Percentiles rank a stretch among this genome's conserved stretches.
These are phyloP conservation scores for Pyrenochaeta sp. DNA, from an alignment of 2,329 filamentous ascomycete species.

Conservation along the genomic window DNA sequence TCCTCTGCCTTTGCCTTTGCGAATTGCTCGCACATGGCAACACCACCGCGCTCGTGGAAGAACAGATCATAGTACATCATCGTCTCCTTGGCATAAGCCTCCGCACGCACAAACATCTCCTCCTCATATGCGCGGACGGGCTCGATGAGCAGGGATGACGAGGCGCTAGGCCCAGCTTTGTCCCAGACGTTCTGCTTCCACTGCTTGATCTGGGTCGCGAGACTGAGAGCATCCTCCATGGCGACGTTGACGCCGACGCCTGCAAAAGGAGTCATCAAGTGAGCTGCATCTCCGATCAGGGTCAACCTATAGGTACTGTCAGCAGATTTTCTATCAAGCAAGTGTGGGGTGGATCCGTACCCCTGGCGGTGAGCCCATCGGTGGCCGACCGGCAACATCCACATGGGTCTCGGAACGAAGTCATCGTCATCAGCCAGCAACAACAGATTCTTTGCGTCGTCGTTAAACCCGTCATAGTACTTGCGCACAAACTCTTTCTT, in stretches of 20 bases:
- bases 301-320: conserved; percentile 54
- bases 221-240: conserved; percentile 61
- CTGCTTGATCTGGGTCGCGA: conserved; percentile 43
- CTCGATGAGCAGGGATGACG: background rate
- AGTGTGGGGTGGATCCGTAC: conserved; percentile 10
- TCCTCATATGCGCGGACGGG: conserved; percentile 36
- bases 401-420: conserved; percentile 34
- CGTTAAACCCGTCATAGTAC: conserved; percentile 26
- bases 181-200: background rate
- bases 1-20: conserved; percentile 9
- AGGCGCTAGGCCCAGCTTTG: background rate
- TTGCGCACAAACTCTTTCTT: conserved; percentile 3
- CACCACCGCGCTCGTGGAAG: conserved; percentile 20
- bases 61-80: conserved; percentile 22
- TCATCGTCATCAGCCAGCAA: conserved; percentile 30
- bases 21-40: conserved; percentile 23
- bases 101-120: conserved; percentile 40
- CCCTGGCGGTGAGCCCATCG: conserved; percentile 38
- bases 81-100: conserved; percentile 16
- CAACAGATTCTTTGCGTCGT: conserved; percentile 18
- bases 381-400: conserved; percentile 50
- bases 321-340: background rate
- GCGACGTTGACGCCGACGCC: conserved; percentile 67
- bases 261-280: conserved; percentile 65
- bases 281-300: conserved; percentile 66